phyloP scores from a whole-genome alignment of 352 stramenopile genomes.

The Blastocystis sp. region DNA sequence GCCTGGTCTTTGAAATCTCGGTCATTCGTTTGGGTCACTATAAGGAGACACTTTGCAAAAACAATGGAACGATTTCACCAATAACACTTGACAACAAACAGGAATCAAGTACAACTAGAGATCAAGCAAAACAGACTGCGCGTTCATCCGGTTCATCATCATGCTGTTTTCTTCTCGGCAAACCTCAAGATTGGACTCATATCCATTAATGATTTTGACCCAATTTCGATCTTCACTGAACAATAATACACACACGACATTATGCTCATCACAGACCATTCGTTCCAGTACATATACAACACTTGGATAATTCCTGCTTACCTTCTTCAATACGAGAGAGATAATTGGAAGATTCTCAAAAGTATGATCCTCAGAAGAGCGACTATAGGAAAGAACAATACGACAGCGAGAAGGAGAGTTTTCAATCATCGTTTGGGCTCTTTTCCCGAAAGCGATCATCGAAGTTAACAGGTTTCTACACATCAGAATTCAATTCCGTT shows the following conservation, averaged over 20 bases:
- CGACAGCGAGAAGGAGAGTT: neutral
- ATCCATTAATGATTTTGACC: conserved; percentile 58
- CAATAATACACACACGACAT: conserved; percentile 10
- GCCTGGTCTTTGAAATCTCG: neutral
- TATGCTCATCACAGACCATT: conserved; percentile 44
- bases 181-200: conserved; percentile 46
- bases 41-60: neutral
- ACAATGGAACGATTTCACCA: neutral
- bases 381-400: conserved; percentile 49
- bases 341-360: conserved; percentile 53
- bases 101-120: neutral
- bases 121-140: conserved; percentile 31
- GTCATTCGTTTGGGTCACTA: neutral
- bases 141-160: conserved; percentile 18
- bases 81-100: conserved; percentile 6
- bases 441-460: conserved; percentile 20
- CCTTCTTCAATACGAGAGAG: conserved; percentile 32
- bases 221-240: conserved; percentile 54
- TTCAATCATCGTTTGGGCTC: conserved; percentile 1
- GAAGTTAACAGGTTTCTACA: conserved; percentile 27
- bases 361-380: neutral
- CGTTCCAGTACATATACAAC: conserved; percentile 37
- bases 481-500: neutral
- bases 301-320: conserved; percentile 13
- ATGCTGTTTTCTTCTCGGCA: neutral